phyloP scores from a whole-genome alignment of 352 stramenopile genomes.

The Pythium periplocum region DNA sequence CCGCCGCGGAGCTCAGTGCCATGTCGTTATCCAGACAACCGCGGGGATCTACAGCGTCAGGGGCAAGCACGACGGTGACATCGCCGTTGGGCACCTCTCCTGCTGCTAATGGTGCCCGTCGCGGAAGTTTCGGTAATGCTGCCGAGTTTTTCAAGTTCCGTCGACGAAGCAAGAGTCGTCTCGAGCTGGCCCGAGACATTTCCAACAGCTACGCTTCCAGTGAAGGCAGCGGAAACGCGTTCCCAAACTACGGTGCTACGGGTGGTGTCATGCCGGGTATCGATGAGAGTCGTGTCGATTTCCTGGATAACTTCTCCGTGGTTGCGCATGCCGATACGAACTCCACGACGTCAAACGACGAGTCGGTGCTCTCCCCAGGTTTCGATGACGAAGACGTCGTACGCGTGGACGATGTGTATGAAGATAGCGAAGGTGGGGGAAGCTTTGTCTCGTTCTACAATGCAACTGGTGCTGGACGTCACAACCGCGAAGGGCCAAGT shows the following conservation, averaged over 20 bases:
- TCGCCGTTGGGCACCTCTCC: slow-evolving; percentile 26
- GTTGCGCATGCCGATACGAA: slow-evolving; percentile 36
- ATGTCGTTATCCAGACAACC: slow-evolving; percentile 41
- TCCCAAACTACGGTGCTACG: slow-evolving; percentile 49
- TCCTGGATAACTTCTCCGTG: slow-evolving; percentile 37
- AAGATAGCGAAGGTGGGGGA: slow-evolving; percentile 47
- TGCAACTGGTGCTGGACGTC: slow-evolving; percentile 29
- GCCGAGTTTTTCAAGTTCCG: slow-evolving; percentile 86
- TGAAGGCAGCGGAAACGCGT: slow-evolving; percentile 21
- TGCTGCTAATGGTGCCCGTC: slow-evolving; percentile 21
- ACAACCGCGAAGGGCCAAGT: slow-evolving; percentile 18
- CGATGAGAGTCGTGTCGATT: slow-evolving; percentile 45
- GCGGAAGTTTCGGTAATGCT: slow-evolving; percentile 78
- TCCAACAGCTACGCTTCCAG: slow-evolving; percentile 38
- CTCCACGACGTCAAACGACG: slow-evolving; percentile 52
- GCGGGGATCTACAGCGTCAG: slow-evolving; percentile 21
- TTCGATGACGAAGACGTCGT: too few relatives aligned
- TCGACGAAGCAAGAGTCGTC: slow-evolving; percentile 78
- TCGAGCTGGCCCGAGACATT: slow-evolving; percentile 71
- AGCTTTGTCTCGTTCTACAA: slow-evolving; percentile 84
- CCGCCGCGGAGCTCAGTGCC: slow-evolving; percentile 57
- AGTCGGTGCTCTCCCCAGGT: slow-evolving; percentile 6
- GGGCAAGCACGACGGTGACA: slow-evolving; percentile 11
- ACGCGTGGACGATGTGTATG: slow-evolving; percentile 34
- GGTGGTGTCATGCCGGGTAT: slow-evolving; percentile 62